A percentile compares a stretch with the other conserved stretches of the same genome.
phyloP scores from a whole-genome alignment of 2,329 filamentous ascomycete species.

The Aureobasidium sp. region DNA sequence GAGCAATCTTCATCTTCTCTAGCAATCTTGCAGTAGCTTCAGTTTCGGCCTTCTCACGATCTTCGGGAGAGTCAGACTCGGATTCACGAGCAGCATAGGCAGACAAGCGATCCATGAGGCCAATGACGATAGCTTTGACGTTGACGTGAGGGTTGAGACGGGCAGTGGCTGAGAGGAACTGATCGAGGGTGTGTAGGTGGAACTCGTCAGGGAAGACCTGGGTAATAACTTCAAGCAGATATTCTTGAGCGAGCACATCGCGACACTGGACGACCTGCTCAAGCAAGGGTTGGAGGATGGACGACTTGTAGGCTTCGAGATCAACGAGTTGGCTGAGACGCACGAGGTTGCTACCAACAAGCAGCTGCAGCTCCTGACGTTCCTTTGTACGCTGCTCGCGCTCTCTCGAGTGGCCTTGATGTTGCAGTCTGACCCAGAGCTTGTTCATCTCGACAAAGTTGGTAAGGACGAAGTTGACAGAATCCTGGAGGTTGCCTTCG shows the following conservation, averaged over 20 bases:
- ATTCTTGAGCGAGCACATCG: slow-evolving; percentile 94
- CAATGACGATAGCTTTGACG: slow-evolving; percentile 95
- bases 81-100: slow-evolving; percentile 89
- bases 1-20: slow-evolving; percentile 65
- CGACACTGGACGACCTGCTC: slow-evolving; percentile 98
- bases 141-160: slow-evolving; percentile 94
- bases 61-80: slow-evolving; percentile 59
- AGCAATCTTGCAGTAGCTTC: slow-evolving; percentile 72
- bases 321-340: slow-evolving; percentile 92
- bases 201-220: slow-evolving; percentile 99
- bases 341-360: slow-evolving; percentile 95
- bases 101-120: slow-evolving; percentile 91
- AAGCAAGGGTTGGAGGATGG: slow-evolving; percentile 77
- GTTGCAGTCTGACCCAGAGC: slow-evolving; percentile 93
- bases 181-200: slow-evolving; percentile 91
- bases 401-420: slow-evolving; percentile 94
- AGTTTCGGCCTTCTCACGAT: slow-evolving; percentile 70
- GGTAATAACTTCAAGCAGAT: slow-evolving; percentile 94
- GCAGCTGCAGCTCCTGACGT: slow-evolving; percentile 85
- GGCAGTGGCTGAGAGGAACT: slow-evolving; percentile 88
- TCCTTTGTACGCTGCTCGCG: slow-evolving; percentile 89
- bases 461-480: slow-evolving; percentile 94
- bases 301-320: slow-evolving; percentile 84
- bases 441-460: slow-evolving; percentile 99
- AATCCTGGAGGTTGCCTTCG: slow-evolving; percentile 92